A percentile compares a stretch with the other conserved stretches of the same genome.
Evolutionary conservation across 441 rosid genomes (phyloP).

Genomic region (Iberis amara): DNA sequence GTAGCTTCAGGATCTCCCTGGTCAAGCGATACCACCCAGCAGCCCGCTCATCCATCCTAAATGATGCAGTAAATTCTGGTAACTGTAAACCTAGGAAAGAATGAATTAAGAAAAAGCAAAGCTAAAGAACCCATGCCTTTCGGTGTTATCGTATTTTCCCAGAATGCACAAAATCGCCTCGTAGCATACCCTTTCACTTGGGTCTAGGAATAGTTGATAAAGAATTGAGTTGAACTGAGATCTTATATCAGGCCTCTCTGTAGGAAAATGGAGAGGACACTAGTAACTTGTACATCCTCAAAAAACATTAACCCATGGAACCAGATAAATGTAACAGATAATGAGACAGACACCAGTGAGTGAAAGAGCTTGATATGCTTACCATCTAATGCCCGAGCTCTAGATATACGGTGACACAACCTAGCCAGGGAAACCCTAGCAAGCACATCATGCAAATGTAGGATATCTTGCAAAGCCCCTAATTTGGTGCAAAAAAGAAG

Average conservation of each 20-base stretch:
- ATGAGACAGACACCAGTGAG: slow-evolving; percentile 13
- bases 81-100: slow-evolving; percentile 7
- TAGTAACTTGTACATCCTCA: slow-evolving; percentile 13
- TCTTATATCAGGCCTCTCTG: slow-evolving; percentile 84
- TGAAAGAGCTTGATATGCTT: slow-evolving; percentile 26
- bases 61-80: slow-evolving; percentile 26
- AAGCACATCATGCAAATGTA: slow-evolving; percentile 98
- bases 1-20: slow-evolving; percentile 93
- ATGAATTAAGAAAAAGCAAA: slow-evolving; percentile 16
- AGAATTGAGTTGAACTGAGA: slow-evolving; percentile 91
- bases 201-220: slow-evolving; percentile 94
- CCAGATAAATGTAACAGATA: slow-evolving; percentile 27
- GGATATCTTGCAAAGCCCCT: slow-evolving; percentile 99
- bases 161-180: slow-evolving; percentile 89
- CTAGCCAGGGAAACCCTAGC: slow-evolving; percentile 96
- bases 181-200: slow-evolving; percentile 98
- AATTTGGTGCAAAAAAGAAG: slow-evolving; percentile 31
- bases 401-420: slow-evolving; percentile 81
- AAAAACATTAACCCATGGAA: slow-evolving; percentile 8
- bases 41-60: slow-evolving; percentile 93
- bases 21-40: slow-evolving; percentile 98
- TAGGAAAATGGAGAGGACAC: slow-evolving; percentile 23
- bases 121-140: slow-evolving; percentile 49
- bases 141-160: slow-evolving; percentile 75
- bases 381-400: slow-evolving; percentile 97